A percentile compares a stretch with the other conserved stretches of the same genome.
Conservation (phyloP, 1,284 basidiomycete genomes). For the Coniferiporia weirii region DNA sequence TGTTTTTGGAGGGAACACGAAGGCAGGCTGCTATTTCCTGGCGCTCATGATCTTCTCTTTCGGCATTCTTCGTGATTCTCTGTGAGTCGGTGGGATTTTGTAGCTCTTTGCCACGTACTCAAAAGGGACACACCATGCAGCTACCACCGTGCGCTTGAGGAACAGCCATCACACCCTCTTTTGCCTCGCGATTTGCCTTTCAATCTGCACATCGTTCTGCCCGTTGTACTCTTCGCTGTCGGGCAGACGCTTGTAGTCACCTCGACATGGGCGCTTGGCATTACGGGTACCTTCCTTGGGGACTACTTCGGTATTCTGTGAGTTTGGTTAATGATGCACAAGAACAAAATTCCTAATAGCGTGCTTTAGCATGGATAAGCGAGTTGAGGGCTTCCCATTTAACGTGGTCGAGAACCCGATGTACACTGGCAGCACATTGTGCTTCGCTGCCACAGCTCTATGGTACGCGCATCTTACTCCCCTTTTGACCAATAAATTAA, state of each 20-base stretch:
- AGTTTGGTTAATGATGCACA: neutral
- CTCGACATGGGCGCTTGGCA: slow-evolving; percentile 87
- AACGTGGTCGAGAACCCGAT: slow-evolving; percentile 92
- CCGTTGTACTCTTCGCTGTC: slow-evolving; percentile 57
- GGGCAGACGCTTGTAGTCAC: slow-evolving; percentile 84
- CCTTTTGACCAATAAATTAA: slow-evolving; percentile 11
- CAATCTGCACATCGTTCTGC: slow-evolving; percentile 49
- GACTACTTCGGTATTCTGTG: slow-evolving; percentile 97
- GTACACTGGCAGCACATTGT: slow-evolving; percentile 91
- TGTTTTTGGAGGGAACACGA: slow-evolving; percentile 68
- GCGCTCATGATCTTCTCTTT: slow-evolving; percentile 86
- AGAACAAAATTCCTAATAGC: neutral
- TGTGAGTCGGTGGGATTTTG: slow-evolving; percentile 50
- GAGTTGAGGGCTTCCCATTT: slow-evolving; percentile 90
- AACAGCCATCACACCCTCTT: slow-evolving; percentile 61
- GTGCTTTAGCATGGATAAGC: slow-evolving; percentile 62
- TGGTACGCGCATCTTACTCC: slow-evolving; percentile 47
- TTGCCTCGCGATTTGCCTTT: slow-evolving; percentile 48
- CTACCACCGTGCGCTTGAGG: slow-evolving; percentile 64
- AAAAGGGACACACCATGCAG: slow-evolving; percentile 31
- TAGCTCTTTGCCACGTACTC: neutral
- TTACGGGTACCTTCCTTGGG: slow-evolving; percentile 93
- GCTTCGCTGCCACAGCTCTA: slow-evolving; percentile 77
- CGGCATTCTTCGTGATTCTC: slow-evolving; percentile 79
- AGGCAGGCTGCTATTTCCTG: slow-evolving; percentile 84